Evolutionary conservation across 306 rosid species (phyloP), one percentile per base, ranked within the genome.

Genomic region (Vachellia collinsii): DNA sequence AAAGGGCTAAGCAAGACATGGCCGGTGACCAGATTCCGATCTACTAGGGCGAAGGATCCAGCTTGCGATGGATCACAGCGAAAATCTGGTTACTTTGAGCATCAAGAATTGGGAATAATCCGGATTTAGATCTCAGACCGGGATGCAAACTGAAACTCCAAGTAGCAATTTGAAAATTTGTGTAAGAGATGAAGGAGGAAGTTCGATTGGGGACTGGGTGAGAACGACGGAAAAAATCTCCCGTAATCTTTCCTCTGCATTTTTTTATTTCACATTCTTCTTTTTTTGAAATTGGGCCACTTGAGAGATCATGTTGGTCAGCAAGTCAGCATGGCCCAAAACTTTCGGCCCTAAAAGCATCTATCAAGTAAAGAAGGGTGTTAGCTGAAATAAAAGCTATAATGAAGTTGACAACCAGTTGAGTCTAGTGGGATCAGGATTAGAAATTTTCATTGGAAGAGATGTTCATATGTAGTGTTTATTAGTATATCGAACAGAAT

Each of bases 1-100:
- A 87, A 39, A 91, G 88, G 36, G 93, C 90, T 73, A 91, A 83
- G 85, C 95, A 91, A 53, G 95, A 87, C 95, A 89, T 87, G 78
- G 67, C 56, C 50, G 59, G 58, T 11, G 54, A 43, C n/a, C 7
- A 11, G 37, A 70, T 44, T 46, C 75, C 38, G 56, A 70, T 70
- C 74, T 20, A 23, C 36, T 4, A 42, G 73, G 73, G 73, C 51
- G 29, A 66, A 39, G 25, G 43, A 66, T 66, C 72, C 72, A 66
- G 48, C 48, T 66, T 66, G 72, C 13, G 25, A 67, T 19, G 72
- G 47, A 8, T 66, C 50, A 67, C 9, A 19, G 22, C 1, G 11
- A 36, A 7, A 66, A 66, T 66, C 7, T 20, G 51, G 9, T 41
- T 11, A 5, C 8, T 19, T 68, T 68, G 36, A 3, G 38, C 74